Evolutionary conservation across 2,329 filamentous ascomycete genomes (phyloP).

Genomic region (Madurella mycetomatis): DNA sequence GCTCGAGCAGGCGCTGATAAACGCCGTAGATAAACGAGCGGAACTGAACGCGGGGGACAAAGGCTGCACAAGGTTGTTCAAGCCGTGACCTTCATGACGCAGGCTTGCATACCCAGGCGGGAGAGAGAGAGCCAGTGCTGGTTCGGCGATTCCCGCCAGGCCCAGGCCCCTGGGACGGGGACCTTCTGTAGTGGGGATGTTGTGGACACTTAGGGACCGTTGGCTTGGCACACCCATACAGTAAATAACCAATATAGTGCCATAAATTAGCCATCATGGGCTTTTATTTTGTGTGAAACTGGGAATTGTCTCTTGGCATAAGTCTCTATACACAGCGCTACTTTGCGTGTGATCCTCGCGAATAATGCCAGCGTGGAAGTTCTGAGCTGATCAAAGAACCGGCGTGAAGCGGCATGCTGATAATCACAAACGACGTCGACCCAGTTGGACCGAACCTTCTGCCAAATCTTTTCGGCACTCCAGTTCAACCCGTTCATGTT

Average conservation of each 20-base stretch:
- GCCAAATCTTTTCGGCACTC: too few relatives aligned
- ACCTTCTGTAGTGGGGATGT: constrained; percentile 7
- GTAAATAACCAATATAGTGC: not conserved
- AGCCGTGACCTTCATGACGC: constrained; percentile 23
- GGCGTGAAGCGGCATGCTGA: not conserved
- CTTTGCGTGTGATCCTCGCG: not conserved
- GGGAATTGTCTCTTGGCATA: not conserved
- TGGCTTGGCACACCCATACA: not conserved
- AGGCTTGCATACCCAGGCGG: constrained; percentile 15
- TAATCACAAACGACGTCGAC: not conserved
- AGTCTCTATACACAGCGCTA: constrained; percentile 2
- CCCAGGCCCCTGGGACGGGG: constrained; percentile 8
- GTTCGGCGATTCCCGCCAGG: constrained; percentile 16
- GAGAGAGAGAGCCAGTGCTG: constrained; percentile 13
- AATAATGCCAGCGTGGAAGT: constrained; percentile 28
- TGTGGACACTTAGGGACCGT: constrained; percentile 8
- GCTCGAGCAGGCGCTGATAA: constrained; percentile 7
- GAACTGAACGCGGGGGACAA: constrained; percentile 1
- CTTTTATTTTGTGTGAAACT: not conserved
- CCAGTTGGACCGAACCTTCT: too few relatives aligned
- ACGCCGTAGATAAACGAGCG: constrained; percentile 6
- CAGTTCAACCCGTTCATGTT: not conserved
- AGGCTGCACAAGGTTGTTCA: constrained; percentile 17
- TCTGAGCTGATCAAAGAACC: not conserved
- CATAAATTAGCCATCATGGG: not conserved